Conservation (phyloP, 176 grass and related monocot genomes). For the Triticum urartu region DNA sequence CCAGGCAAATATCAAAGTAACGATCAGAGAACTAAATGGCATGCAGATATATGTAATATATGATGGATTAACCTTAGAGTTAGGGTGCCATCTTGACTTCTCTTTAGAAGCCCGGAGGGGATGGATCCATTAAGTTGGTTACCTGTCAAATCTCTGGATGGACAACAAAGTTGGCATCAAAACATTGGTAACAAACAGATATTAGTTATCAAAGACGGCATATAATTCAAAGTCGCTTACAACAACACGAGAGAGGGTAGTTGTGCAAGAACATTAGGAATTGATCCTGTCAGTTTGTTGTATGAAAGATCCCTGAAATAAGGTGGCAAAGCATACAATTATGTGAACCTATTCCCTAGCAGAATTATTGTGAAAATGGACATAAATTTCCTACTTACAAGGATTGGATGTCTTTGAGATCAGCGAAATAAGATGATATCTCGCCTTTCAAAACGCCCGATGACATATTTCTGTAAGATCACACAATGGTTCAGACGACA, state of each 20-base stretch:
- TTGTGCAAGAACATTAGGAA: constrained; percentile 52
- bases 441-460: constrained; percentile 36
- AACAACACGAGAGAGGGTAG: constrained; percentile 36
- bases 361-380: neutral
- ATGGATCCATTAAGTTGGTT: constrained; percentile 51
- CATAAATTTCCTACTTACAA: constrained; percentile 26
- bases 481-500: neutral
- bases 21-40: too few species aligned
- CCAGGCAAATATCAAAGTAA: too few species aligned
- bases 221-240: constrained; percentile 31
- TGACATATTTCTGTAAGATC: constrained; percentile 46
- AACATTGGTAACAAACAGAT: neutral
- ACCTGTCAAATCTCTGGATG: constrained; percentile 51
- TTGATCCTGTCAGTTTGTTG: constrained; percentile 56
- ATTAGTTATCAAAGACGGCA: neutral
- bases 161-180: neutral
- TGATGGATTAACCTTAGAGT: neutral
- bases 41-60: neutral
- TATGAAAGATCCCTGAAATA: constrained; percentile 64
- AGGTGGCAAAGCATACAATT: neutral
- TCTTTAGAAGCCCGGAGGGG: constrained; percentile 44
- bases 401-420: constrained; percentile 38
- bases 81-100: constrained; percentile 35
- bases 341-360: neutral
- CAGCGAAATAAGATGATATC: constrained; percentile 46